Conservation (phyloP, 257 asterid species). For the Forsythia viridissima region DNA sequence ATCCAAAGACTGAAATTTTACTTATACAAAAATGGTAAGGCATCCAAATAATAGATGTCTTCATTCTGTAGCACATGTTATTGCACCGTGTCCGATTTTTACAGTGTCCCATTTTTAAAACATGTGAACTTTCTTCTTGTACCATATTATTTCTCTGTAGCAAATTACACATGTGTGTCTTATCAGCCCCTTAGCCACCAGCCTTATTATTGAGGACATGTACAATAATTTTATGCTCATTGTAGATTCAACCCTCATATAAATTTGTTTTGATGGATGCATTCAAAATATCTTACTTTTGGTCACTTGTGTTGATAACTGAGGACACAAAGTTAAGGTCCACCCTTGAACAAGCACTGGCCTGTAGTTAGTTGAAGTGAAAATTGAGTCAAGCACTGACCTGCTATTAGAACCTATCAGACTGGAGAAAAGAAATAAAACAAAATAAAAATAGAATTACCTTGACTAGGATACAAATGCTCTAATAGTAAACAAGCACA, state of each 20-base stretch:
- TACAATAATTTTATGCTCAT: neutral
- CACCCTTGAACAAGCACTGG: too few relatives aligned
- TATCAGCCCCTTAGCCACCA: too few relatives aligned
- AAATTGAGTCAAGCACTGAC: too few relatives aligned
- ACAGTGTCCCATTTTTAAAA: neutral
- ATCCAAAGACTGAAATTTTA: neutral
- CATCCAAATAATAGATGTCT: neutral
- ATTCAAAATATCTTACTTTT: neutral
- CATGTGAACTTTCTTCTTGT: neutral
- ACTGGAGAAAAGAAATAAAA: too few relatives aligned
- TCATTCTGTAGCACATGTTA: neutral
- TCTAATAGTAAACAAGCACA: too few relatives aligned
- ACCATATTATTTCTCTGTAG: neutral
- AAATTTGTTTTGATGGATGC: neutral
- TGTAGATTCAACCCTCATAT: neutral
- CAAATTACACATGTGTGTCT: neutral
- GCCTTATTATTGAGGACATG: too few relatives aligned
- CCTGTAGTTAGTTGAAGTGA: too few relatives aligned
- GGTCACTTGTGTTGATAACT: too few relatives aligned
- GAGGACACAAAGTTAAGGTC: too few relatives aligned
- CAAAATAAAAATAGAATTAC: too few relatives aligned
- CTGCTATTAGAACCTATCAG: too few relatives aligned
- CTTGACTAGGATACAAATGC: too few relatives aligned
- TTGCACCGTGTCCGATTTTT: constrained; percentile 6
- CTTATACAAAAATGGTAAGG: neutral